These are phyloP conservation scores for Fusarium odoratissimum DNA, from an alignment of 2,329 filamentous ascomycete genomes.

Conservation along the genomic window DNA sequence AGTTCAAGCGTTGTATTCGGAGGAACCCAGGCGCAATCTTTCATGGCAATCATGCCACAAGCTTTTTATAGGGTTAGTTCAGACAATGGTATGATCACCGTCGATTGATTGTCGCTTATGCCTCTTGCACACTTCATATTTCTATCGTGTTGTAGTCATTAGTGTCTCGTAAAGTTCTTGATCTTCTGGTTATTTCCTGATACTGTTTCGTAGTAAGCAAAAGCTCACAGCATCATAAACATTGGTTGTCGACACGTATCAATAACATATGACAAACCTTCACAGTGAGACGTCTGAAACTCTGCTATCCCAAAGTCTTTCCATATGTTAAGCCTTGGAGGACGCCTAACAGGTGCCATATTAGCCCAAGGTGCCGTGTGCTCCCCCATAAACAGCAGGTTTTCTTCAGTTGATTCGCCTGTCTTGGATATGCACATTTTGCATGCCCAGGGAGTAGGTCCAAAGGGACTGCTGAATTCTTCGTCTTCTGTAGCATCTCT, in stretches of 20 bases:
- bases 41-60: background rate
- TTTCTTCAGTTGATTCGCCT: background rate
- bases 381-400: background rate
- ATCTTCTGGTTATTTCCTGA: background rate
- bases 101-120: background rate
- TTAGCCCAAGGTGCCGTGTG: slow-evolving; percentile 5
- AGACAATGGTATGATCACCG: background rate
- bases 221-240: slow-evolving; percentile 27
- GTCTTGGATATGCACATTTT: background rate
- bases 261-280: slow-evolving; percentile 5
- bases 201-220: too few species aligned
- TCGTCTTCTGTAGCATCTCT: background rate
- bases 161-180: background rate
- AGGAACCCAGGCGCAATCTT: background rate
- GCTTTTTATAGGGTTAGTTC: background rate
- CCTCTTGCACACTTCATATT: background rate
- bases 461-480: slow-evolving; percentile 4
- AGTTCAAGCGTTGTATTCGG: background rate
- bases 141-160: rapidly evolving
- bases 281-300: background rate
- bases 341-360: background rate
- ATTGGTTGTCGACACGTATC: slow-evolving; percentile 25
- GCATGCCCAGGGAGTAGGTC: slow-evolving; percentile 22
- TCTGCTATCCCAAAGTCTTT: background rate
- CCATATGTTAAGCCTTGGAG: background rate